Conservation (phyloP, 176 grass and related monocot genomes). For the Ampelocalamus luodianensis region DNA sequence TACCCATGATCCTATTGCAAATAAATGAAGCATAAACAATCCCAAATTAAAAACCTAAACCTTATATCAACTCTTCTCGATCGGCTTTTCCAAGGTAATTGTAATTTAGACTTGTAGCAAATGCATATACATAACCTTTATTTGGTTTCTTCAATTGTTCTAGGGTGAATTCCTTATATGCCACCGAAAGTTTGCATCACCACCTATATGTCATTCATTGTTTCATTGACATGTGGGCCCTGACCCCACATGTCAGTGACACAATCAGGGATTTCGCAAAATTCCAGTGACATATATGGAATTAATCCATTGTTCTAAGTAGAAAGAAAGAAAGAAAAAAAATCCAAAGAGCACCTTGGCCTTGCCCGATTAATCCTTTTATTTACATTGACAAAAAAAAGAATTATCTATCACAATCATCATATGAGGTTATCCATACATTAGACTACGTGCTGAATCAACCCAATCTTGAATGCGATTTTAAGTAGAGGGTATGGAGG, state of each 20-base stretch:
- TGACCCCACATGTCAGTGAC: no score
- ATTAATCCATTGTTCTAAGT: neutral
- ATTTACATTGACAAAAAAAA: neutral
- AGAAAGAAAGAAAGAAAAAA: neutral
- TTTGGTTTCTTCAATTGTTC: neutral
- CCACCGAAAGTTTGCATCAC: no score
- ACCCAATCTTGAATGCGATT: neutral
- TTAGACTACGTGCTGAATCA: neutral
- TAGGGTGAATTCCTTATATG: neutral
- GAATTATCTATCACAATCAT: neutral
- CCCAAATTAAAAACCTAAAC: neutral
- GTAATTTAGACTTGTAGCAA: neutral
- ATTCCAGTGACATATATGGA: no score
- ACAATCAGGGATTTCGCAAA: no score
- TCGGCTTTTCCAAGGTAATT: neutral
- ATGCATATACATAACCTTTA: neutral
- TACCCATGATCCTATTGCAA: neutral
- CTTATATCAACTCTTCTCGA: neutral
- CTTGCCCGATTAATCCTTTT: neutral
- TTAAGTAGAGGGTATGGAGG: neutral
- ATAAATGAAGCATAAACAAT: neutral
- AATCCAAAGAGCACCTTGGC: neutral
- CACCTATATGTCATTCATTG: no score
- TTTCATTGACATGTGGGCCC: no score
- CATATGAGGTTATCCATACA: neutral